Percentiles rank a stretch among this genome's conserved stretches.
Conservation (phyloP, 192 early-diverging fungal species). For the Linnemannia zychae region DNA sequence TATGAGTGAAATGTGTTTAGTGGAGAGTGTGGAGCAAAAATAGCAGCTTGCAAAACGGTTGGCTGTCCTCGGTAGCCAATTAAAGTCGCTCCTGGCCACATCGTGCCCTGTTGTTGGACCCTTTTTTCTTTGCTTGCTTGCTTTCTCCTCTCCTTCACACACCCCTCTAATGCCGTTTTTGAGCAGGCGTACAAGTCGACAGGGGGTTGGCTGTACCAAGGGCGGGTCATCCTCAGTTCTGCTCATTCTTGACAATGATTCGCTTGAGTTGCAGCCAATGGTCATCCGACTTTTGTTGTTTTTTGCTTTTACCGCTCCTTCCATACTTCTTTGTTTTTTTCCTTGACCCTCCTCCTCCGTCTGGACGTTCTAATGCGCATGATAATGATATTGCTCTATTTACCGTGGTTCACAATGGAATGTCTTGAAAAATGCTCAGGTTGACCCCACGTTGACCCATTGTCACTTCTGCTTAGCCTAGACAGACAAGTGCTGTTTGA, state of each 20-base stretch:
- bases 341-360: background rate
- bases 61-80: background rate
- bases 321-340: background rate
- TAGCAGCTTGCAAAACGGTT: background rate
- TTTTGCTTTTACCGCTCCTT: background rate
- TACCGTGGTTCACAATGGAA: too few relatives aligned
- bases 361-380: background rate
- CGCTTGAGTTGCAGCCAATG: conserved; percentile 20
- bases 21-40: background rate
- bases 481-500: too few relatives aligned
- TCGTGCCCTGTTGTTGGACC: background rate
- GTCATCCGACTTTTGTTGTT: background rate
- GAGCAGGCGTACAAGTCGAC: background rate
- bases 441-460: too few relatives aligned
- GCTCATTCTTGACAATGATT: conserved; percentile 12
- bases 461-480: too few relatives aligned
- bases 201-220: background rate
- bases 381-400: background rate
- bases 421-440: too few relatives aligned
- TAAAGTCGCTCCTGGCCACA: background rate
- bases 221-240: background rate
- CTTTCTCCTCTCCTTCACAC: background rate
- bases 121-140: background rate
- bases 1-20: background rate
- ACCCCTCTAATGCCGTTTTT: background rate